A percentile compares a stretch with the other conserved stretches of the same genome.
Evolutionary conservation across 805 yeast genomes (phyloP).

Genomic region (Blastobotrys parvus): DNA sequence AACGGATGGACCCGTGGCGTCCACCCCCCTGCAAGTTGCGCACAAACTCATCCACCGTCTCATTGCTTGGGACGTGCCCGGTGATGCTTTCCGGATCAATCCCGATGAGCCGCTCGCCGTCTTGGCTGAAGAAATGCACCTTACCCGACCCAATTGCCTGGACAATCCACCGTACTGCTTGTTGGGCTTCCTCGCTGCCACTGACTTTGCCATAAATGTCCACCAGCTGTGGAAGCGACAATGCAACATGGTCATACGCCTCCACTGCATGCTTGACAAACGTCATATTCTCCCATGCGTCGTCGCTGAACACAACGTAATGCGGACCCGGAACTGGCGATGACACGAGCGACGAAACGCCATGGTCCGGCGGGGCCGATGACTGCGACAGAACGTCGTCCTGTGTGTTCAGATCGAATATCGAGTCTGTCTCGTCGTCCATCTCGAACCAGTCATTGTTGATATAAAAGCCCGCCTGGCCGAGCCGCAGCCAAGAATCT

Average conservation of each 20-base stretch:
- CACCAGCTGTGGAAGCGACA: neutral
- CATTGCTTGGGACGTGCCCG: neutral
- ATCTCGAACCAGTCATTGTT: neutral
- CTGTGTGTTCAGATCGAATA: neutral
- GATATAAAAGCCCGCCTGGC: neutral
- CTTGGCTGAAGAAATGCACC: neutral
- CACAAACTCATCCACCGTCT: neutral
- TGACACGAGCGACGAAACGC: neutral
- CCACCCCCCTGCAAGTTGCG: neutral
- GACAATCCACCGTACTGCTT: neutral
- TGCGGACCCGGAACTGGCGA: neutral
- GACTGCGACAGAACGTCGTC: neutral
- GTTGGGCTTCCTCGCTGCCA: neutral
- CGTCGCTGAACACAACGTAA: neutral
- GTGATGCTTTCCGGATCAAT: neutral
- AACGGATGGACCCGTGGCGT: too few species aligned
- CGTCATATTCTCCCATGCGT: neutral
- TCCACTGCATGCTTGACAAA: neutral
- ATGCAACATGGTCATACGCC: neutral
- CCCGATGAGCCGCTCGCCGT: neutral
- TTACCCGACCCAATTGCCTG: neutral
- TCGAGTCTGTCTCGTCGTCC: neutral
- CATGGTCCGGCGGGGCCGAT: neutral
- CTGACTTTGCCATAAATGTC: neutral
- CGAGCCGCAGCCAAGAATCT: neutral